A percentile compares a stretch with the other conserved stretches of the same genome.
Evolutionary conservation across 2,329 filamentous ascomycete species (phyloP).

Genomic region (Sporothrix brasiliensis): DNA sequence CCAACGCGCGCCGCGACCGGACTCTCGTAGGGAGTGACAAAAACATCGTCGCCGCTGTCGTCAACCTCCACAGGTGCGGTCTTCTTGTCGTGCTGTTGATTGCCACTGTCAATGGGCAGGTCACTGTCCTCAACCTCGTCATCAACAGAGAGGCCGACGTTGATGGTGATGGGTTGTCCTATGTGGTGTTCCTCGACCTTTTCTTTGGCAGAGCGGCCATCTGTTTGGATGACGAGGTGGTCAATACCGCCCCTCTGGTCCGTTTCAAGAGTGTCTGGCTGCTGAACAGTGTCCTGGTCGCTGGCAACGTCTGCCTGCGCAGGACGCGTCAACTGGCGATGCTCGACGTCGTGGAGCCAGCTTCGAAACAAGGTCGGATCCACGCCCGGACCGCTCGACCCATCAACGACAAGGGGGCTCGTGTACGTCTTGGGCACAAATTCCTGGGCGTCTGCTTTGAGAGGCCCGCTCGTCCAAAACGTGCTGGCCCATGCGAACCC

Average conservation of each 20-base stretch:
- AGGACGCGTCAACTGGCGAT: background rate
- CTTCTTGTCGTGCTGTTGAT: background rate
- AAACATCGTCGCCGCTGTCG: background rate
- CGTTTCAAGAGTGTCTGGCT: background rate
- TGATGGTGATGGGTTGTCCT: background rate
- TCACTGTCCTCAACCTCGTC: background rate
- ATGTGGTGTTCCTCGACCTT: background rate
- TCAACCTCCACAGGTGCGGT: background rate
- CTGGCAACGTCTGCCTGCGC: no score
- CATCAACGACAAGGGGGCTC: background rate
- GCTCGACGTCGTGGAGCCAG: constrained; percentile 1
- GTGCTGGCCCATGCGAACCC: background rate
- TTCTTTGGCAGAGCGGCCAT: background rate
- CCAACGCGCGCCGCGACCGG: background rate
- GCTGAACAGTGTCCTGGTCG: background rate
- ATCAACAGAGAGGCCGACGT: background rate
- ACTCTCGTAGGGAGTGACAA: background rate
- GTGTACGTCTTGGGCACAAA: background rate
- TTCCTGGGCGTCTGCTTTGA: background rate
- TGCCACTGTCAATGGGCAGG: background rate
- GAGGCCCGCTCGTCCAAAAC: background rate
- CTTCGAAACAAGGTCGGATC: background rate
- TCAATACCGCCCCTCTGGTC: background rate
- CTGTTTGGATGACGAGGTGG: background rate
- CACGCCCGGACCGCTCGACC: background rate